Percentiles rank a stretch among this genome's conserved stretches.
Evolutionary conservation across 1,284 basidiomycete genomes (phyloP).

Genomic region (Ustilago loliicola): DNA sequence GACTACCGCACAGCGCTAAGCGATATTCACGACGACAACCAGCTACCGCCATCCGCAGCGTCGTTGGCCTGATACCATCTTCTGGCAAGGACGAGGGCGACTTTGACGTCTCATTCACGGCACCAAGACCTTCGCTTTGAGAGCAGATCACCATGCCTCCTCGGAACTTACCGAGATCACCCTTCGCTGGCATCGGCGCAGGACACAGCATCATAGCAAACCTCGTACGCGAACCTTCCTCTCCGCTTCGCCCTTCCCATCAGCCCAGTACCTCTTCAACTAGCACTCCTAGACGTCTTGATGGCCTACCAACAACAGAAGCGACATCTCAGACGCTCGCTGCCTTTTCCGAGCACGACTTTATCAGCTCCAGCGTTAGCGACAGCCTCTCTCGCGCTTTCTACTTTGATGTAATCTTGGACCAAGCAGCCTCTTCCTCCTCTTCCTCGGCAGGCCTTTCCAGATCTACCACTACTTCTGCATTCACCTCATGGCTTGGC

Average conservation of each 20-base stretch:
- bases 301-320: conserved; percentile 18
- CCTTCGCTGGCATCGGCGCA: conserved; percentile 43
- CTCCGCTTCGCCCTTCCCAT: conserved; percentile 19
- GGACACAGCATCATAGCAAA: conserved; percentile 32
- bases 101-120: too few species aligned
- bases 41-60: neutral
- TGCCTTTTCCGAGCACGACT: conserved; percentile 21
- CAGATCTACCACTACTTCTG: conserved; percentile 15
- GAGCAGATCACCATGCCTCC: conserved; percentile 22
- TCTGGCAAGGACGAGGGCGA: too few species aligned
- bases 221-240: conserved; percentile 19
- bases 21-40: neutral
- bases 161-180: conserved; percentile 33
- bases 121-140: neutral
- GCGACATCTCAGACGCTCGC: conserved; percentile 5
- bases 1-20: neutral
- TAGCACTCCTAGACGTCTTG: conserved; percentile 13
- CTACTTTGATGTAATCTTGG: conserved; percentile 58
- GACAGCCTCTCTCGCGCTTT: conserved; percentile 50
- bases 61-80: neutral
- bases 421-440: conserved; percentile 25
- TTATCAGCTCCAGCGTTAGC: conserved; percentile 36
- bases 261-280: conserved; percentile 5
- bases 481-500: conserved; percentile 57
- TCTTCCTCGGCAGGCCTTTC: conserved; percentile 17